Conservation (phyloP, 805 yeast species). For the Jamesozyma lodderae region DNA sequence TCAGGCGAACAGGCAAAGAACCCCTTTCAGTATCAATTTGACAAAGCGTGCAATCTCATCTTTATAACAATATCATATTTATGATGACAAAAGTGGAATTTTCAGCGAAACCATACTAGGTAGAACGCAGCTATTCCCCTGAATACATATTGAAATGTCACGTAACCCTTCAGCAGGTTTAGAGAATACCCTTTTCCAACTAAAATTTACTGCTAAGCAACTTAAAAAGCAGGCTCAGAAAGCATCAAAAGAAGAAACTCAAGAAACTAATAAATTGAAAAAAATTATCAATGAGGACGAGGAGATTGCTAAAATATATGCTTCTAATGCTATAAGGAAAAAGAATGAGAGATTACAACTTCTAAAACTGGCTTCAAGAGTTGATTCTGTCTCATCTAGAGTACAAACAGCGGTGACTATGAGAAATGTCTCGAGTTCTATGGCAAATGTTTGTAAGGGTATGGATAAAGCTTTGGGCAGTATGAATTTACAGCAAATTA, state of each 20-base stretch:
- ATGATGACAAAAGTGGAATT: too few relatives aligned
- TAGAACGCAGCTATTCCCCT: too few relatives aligned
- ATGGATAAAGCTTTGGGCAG: conserved; percentile 95
- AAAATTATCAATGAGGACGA: conserved; percentile 43
- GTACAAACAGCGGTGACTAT: conserved; percentile 97
- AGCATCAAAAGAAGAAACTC: conserved; percentile 82
- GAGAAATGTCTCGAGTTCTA: conserved; percentile 89
- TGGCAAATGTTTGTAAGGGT: conserved; percentile 87
- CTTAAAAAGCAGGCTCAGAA: conserved; percentile 80
- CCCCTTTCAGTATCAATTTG: too few relatives aligned
- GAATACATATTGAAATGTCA: too few relatives aligned
- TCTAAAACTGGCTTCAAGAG: conserved; percentile 73
- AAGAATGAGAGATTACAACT: conserved; percentile 77
- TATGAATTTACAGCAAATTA: conserved; percentile 89
- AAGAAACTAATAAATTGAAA: conserved; percentile 81
- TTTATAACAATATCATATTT: too few relatives aligned
- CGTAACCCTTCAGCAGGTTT: conserved; percentile 25
- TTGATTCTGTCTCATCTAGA: conserved; percentile 92
- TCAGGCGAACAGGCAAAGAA: too few relatives aligned
- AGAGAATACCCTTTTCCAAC: conserved; percentile 30
- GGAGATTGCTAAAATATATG: conserved; percentile 89
- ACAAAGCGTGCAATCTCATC: too few relatives aligned
- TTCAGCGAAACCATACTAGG: too few relatives aligned
- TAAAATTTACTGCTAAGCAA: conserved; percentile 85
- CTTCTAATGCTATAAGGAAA: conserved; percentile 92